Evolutionary conservation across 2,329 filamentous ascomycete genomes (phyloP), one percentile per base, ranked within the genome.

Genomic region (Stagonosporopsis rhizophila): DNA sequence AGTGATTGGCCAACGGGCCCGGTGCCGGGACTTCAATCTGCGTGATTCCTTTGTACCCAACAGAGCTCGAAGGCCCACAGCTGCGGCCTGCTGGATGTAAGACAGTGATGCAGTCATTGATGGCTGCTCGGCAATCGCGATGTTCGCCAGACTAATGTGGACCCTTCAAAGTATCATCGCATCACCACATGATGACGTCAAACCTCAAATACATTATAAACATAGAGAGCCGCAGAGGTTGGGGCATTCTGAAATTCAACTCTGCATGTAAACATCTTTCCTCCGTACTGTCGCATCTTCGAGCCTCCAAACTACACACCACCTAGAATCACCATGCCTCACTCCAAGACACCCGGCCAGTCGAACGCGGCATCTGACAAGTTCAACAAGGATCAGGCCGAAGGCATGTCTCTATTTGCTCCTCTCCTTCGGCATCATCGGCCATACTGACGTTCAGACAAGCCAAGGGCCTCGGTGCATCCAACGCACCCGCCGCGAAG

Each of bases 321-420:
- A 14, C 32, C 40, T 25, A 5, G 22, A 15, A 37, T 15, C 22
- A 56, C 41, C 45, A 56, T 61, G 62, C 57, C 62, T 52, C 60
- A 62, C 60, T 62, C 55, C 55, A 65, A 63, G 50, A 63, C 62
- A 45, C 55, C 60, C 35, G 60, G 62, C 42, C 56, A 63, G 49
- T 61, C 56, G 30, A 63, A 63, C 34, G 60, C 62, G 40, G 60
- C 60, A 35, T 61, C 58, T 7, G 62, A 61, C 34, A 61, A 65
- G 39, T 60, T 58, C 56, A 59, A 63, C 53, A 61, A 63, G 53
- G 52, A 58, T 17, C 44, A 61, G 42, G 58, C 62, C 45, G 55
- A 63, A 56, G 61, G 60, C 59, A 54, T n/a, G 47, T 22, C n/a
- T 12, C 25, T 30, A 4, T 34, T 6, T 32, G 23, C 6, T 17